Evolutionary conservation across 768 basidiomycete species (phyloP), one percentile per base, ranked within the genome.

Genomic region (Strobilomyces confusus): DNA sequence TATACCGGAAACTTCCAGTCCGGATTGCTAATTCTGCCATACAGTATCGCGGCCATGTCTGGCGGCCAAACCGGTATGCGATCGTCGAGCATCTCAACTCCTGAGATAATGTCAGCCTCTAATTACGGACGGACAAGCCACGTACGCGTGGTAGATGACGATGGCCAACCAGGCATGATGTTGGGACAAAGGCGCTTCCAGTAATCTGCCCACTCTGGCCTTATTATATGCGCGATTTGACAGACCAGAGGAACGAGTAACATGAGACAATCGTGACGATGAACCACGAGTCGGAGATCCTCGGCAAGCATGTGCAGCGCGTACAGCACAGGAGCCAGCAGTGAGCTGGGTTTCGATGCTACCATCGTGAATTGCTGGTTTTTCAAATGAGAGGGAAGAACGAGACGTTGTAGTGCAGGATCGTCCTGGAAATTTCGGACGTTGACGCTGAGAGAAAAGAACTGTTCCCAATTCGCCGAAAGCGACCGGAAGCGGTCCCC

Each of bases 141-240:
- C 55, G 49, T 25, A 66, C 63, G 60, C 48, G 73, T 61, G 33
- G 68, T 72, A 4, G 70, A 63, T 15, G 78, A 71, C 2, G 77
- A 73, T 2, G 82, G 81, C 90, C 89, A 89, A 26, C 69, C 66
- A n/a, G 72, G 69, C 58, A 79, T 72, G 25, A 77, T 77, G 42
- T 80, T 78, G 4, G 92, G 89, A 59, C 83, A 83, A 38, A 92
- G 72, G 13, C 92, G 80, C 62, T 87, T 86, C 94, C 93, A 95
- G 64, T 94, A 94, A 69, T 97, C 92, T 7, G 82, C 82, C 94
- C 93, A 95, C 63, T 92, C 92, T 0, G 85, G 83, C 19, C 89
- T 81, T 15, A 90, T 78, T 14, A 80, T 72, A 22, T 78, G 63
- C 49, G 86, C 83, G 52, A 88, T 67, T 5, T 75, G 74, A 63